Conservation (phyloP, 2,329 filamentous ascomycete genomes). For the Alternaria postmessia region DNA sequence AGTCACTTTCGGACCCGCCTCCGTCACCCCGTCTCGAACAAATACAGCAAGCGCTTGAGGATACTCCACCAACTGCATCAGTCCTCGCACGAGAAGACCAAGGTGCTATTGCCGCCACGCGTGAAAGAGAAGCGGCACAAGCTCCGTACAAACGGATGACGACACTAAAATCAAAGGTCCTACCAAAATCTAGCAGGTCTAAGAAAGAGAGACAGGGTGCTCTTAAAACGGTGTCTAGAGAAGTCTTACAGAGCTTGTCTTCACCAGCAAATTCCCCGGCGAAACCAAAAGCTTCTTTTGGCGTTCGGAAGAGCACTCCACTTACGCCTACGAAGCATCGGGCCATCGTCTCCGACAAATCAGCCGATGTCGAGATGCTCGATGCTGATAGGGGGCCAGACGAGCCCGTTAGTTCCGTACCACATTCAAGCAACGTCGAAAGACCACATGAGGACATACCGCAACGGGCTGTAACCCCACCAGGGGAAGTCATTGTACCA, state of each 20-base stretch:
- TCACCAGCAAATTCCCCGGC: conserved; percentile 23
- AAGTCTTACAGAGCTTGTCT: conserved; percentile 30
- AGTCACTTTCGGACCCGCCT: conserved; percentile 20
- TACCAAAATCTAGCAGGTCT: conserved; percentile 24
- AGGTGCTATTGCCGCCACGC: conserved; percentile 43
- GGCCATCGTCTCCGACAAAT: background rate
- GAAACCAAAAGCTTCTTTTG: conserved; percentile 8
- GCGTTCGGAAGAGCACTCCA: conserved; percentile 17
- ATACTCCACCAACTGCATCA: conserved; percentile 30
- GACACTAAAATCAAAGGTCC: conserved; percentile 32
- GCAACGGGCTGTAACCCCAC: conserved; percentile 24
- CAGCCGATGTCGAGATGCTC: conserved; percentile 32
- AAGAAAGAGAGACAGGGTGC: conserved; percentile 35
- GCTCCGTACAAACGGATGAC: conserved; percentile 28
- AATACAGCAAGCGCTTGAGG: conserved; percentile 31
- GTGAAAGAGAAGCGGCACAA: conserved; percentile 27
- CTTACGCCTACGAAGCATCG: conserved; percentile 20
- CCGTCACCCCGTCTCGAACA: conserved; percentile 24
- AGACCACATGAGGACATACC: conserved; percentile 8
- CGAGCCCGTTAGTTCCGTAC: conserved; percentile 31
- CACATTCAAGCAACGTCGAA: conserved; percentile 17
- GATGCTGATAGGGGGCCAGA: conserved; percentile 26
- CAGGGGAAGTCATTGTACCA: conserved; percentile 49
- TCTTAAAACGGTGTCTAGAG: conserved; percentile 39
- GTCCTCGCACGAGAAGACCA: conserved; percentile 44